These are phyloP conservation scores for Stagonosporopsis rhizophila DNA, from an alignment of 2,329 filamentous ascomycete species.

Conservation along the genomic window DNA sequence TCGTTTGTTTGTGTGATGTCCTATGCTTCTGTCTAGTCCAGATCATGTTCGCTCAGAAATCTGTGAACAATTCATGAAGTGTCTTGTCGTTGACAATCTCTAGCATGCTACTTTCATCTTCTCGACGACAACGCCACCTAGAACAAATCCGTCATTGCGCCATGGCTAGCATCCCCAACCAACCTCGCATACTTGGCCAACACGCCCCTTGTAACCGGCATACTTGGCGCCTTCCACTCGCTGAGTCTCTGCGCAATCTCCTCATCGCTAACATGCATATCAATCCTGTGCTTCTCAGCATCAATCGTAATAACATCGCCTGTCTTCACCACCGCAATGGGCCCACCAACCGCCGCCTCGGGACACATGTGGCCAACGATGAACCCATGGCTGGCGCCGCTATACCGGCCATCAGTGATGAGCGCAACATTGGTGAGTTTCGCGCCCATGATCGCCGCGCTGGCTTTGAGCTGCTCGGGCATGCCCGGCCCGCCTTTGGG, in stretches of 20 bases:
- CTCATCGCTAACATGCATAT: slow-evolving; percentile 74
- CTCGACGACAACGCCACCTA: slow-evolving; percentile 30
- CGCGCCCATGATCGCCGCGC: slow-evolving; percentile 90
- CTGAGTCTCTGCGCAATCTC: slow-evolving; percentile 71
- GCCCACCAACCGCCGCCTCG: slow-evolving; percentile 87
- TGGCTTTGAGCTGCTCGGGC: slow-evolving; percentile 91
- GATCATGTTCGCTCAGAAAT: background rate
- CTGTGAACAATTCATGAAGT: background rate
- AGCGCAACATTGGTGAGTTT: slow-evolving; percentile 86
- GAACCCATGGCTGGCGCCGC: slow-evolving; percentile 87
- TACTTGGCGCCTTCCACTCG: slow-evolving; percentile 74
- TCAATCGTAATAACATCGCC: slow-evolving; percentile 89
- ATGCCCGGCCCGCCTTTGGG: slow-evolving; percentile 94
- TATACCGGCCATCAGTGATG: slow-evolving; percentile 91
- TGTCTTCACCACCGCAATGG: slow-evolving; percentile 80
- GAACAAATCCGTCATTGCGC: slow-evolving; percentile 84
- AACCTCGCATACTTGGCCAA: slow-evolving; percentile 88
- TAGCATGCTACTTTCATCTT: background rate
- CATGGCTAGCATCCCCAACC: slow-evolving; percentile 90
- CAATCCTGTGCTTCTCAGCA: slow-evolving; percentile 74
- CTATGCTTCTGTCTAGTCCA: background rate
- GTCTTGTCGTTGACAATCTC: background rate
- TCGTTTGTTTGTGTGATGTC: background rate
- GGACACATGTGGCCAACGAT: slow-evolving; percentile 93
- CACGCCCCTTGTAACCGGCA: slow-evolving; percentile 79